phyloP scores from a whole-genome alignment of 805 yeast genomes.

The Cyberlindnera bimundalis region DNA sequence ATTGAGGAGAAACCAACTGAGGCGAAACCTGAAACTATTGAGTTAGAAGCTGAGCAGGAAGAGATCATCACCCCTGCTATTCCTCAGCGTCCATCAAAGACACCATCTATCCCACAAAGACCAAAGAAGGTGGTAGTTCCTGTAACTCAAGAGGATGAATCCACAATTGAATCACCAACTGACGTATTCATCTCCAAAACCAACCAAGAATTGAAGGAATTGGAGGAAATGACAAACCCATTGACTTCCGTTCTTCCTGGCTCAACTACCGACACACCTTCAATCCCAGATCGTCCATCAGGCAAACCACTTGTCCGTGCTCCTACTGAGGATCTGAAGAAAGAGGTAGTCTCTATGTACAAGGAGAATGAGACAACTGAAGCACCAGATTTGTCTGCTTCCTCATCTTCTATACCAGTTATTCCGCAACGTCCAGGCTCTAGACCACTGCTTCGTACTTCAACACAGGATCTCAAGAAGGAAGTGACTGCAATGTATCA shows the following conservation, averaged over 20 bases:
- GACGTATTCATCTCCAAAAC: neutral
- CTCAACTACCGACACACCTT: neutral
- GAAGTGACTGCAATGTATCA: conserved; percentile 11
- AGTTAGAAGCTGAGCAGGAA: no score
- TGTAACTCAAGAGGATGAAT: neutral
- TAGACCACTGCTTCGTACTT: conserved; percentile 9
- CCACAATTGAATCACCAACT: conserved; percentile 1
- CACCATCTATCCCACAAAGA: conserved; percentile 10
- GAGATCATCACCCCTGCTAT: conserved; percentile 2
- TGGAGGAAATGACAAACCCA: conserved; percentile 11
- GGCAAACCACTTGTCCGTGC: conserved; percentile 1
- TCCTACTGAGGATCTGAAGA: conserved; percentile 3
- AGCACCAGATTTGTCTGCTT: neutral
- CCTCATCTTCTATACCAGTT: neutral
- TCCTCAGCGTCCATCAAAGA: conserved; percentile 14
- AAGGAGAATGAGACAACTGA: neutral
- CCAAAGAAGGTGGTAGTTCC: conserved; percentile 6
- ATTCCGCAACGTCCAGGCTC: conserved; percentile 10
- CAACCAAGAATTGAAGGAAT: conserved; percentile 8
- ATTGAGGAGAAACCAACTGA: neutral
- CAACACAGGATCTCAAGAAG: conserved; percentile 10
- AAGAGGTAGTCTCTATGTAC: conserved; percentile 1
- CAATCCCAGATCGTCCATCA: conserved; percentile 1
- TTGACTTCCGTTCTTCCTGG: neutral
- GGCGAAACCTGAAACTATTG: neutral